Percentiles rank a stretch among this genome's conserved stretches.
Conservation (phyloP, 306 rosid genomes). For the Hippophae rhamnoides region DNA sequence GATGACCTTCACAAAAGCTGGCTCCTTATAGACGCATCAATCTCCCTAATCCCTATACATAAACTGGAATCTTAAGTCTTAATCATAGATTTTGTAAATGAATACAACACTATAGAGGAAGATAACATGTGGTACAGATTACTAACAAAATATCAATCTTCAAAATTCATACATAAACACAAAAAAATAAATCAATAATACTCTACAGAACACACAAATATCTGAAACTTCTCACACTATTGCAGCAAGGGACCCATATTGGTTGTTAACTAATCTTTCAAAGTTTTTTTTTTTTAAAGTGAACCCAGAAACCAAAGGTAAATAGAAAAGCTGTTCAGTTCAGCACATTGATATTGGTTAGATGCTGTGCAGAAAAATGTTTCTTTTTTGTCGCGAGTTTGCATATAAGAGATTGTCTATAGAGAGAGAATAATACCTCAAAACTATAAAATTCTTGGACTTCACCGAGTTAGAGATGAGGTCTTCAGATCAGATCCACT, state of each 20-base stretch:
- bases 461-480: conserved; percentile 33
- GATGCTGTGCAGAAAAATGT: conserved; percentile 1
- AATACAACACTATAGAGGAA: not conserved
- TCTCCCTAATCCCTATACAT: too few species aligned
- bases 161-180: conserved; percentile 7
- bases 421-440: conserved; percentile 25
- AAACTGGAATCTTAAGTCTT: too few species aligned
- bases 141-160: not conserved
- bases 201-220: conserved; percentile 13
- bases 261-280: conserved; percentile 9
- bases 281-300: not conserved
- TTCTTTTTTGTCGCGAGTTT: not conserved
- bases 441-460: conserved; percentile 51
- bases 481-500: conserved; percentile 38
- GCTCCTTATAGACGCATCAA: too few species aligned
- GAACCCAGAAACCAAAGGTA: conserved; percentile 2
- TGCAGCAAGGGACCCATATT: conserved; percentile 25
- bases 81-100: not conserved
- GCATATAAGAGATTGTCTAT: conserved; percentile 21
- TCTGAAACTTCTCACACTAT: conserved; percentile 18
- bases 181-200: conserved; percentile 11
- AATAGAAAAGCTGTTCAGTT: conserved; percentile 5
- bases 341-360: conserved; percentile 21
- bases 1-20: too few species aligned
- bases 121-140: conserved; percentile 4